These are phyloP conservation scores for Cyberlindnera xylosilytica DNA, from an alignment of 805 yeast genomes.

Conservation along the genomic window DNA sequence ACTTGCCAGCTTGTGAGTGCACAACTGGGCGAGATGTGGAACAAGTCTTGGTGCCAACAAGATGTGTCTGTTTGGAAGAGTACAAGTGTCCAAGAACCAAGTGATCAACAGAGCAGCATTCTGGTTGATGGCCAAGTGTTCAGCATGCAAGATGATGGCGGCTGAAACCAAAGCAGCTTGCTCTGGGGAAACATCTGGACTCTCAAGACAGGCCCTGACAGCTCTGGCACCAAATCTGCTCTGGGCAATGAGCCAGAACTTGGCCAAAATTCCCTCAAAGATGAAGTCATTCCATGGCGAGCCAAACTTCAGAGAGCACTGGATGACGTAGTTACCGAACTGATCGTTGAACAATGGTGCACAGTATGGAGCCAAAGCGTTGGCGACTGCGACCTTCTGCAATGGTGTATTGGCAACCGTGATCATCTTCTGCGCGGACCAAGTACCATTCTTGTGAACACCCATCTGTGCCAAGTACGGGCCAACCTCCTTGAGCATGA, in stretches of 20 bases:
- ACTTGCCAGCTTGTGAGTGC: slow-evolving; percentile 82
- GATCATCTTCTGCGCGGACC: slow-evolving; percentile 98
- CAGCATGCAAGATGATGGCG: slow-evolving; percentile 73
- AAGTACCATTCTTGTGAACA: slow-evolving; percentile 95
- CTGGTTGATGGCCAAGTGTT: slow-evolving; percentile 73
- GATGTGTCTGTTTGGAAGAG: slow-evolving; percentile 58
- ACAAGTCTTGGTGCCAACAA: slow-evolving; percentile 61
- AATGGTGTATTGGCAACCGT: slow-evolving; percentile 62
- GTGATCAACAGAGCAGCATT: slow-evolving; percentile 89
- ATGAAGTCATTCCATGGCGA: slow-evolving; percentile 87
- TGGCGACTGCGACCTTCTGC: slow-evolving; percentile 63
- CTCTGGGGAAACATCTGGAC: slow-evolving; percentile 61
- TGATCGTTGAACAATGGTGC: slow-evolving; percentile 89
- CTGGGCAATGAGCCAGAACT: slow-evolving; percentile 76
- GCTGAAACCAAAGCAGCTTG: slow-evolving; percentile 73
- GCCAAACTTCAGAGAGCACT: slow-evolving; percentile 89
- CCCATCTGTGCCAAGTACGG: slow-evolving; percentile 89
- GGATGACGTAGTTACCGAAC: slow-evolving; percentile 94
- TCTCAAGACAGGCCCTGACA: slow-evolving; percentile 87
- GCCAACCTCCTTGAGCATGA: slow-evolving; percentile 73
- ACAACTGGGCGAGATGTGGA: slow-evolving; percentile 58
- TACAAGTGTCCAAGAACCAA: slow-evolving; percentile 90
- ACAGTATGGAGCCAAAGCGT: slow-evolving; percentile 73
- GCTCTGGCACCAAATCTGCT: slow-evolving; percentile 96
- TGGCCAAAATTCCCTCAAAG: slow-evolving; percentile 74